These are phyloP conservation scores for Stephania cephalantha DNA, from an alignment of 164 flowering plant species.

Conservation along the genomic window DNA sequence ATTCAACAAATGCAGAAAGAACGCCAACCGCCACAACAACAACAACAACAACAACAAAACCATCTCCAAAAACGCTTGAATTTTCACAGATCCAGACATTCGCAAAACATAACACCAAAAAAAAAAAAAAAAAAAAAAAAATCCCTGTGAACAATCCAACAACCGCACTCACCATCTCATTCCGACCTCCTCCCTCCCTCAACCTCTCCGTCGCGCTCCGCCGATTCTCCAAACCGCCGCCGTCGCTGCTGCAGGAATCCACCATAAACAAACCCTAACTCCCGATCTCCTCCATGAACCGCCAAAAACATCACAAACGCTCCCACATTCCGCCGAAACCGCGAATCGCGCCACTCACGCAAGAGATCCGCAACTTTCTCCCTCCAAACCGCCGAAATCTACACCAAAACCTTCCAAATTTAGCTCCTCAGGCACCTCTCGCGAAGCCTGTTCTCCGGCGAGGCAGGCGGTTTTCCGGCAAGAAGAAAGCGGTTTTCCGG, in stretches of 20 bases:
- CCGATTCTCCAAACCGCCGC: constrained; percentile 8
- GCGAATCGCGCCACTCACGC: constrained; percentile 14
- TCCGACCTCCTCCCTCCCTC: constrained; percentile 31
- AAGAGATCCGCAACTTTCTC: constrained; percentile 28
- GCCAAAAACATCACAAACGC: constrained; percentile 13
- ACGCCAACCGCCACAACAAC: not conserved
- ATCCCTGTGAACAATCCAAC: not conserved
- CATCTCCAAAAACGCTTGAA: not conserved
- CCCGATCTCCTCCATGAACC: constrained; percentile 33
- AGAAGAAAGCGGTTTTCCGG: constrained; percentile 14
- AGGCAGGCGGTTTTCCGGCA: constrained; percentile 28
- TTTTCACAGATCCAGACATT: constrained; percentile 6
- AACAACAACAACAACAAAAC: not conserved
- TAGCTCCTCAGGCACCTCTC: not conserved
- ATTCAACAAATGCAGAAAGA: not conserved
- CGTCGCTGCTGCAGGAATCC: constrained; percentile 5
- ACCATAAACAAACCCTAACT: constrained; percentile 33
- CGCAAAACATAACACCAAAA: not conserved
- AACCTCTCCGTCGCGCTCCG: constrained; percentile 36
- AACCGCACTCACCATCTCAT: constrained; percentile 65
- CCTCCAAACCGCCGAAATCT: not conserved
- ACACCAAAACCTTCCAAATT: not conserved
- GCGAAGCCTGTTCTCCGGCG: not conserved
- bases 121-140: not conserved
- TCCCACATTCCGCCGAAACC: constrained; percentile 54